A percentile compares a stretch with the other conserved stretches of the same genome.
Evolutionary conservation across 2,329 filamentous ascomycete genomes (phyloP).

Genomic region (Chaetomium olivaceum): DNA sequence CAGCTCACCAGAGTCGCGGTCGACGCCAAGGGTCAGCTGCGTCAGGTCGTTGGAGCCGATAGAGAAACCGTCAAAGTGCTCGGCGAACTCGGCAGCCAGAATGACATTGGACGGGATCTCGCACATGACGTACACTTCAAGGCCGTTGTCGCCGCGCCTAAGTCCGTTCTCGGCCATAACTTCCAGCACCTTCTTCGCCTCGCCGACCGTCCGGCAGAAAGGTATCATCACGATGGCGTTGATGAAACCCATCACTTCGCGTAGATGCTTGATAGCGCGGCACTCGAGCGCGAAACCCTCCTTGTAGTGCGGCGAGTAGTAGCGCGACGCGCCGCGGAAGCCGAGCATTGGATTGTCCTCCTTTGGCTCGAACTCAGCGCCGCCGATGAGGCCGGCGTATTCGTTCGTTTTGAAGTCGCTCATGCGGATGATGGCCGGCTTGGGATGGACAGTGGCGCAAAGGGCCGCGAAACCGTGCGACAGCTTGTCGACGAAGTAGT

Average conservation of each 20-base stretch:
- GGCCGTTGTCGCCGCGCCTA: conserved; percentile 39
- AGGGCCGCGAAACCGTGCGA: conserved; percentile 41
- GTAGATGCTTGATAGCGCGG: conserved; percentile 41
- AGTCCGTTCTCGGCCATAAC: conserved; percentile 44
- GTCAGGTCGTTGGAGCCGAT: conserved; percentile 46
- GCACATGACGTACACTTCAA: conserved; percentile 45
- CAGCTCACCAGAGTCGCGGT: conserved; percentile 42
- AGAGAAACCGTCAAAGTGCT: conserved; percentile 45
- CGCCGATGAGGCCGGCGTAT: conserved; percentile 43
- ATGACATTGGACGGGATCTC: conserved; percentile 46
- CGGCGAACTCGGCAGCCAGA: conserved; percentile 39
- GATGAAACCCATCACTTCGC: conserved; percentile 41
- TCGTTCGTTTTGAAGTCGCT: conserved; percentile 47
- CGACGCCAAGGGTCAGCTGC: conserved; percentile 43
- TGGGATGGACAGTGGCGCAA: conserved; percentile 42
- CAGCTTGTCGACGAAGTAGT: conserved; percentile 44
- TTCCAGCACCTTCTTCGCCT: conserved; percentile 40
- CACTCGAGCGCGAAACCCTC: conserved; percentile 45
- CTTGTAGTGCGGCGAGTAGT: conserved; percentile 43
- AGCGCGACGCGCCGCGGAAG: conserved; percentile 44
- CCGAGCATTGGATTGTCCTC: conserved; percentile 47
- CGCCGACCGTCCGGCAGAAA: conserved; percentile 41
- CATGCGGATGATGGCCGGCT: conserved; percentile 42
- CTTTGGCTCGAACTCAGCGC: conserved; percentile 41
- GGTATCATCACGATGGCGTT: conserved; percentile 44